Base-by-base conservation (phyloP, 768 basidiomycete species). In the Leccinum barrowsii region DNA sequence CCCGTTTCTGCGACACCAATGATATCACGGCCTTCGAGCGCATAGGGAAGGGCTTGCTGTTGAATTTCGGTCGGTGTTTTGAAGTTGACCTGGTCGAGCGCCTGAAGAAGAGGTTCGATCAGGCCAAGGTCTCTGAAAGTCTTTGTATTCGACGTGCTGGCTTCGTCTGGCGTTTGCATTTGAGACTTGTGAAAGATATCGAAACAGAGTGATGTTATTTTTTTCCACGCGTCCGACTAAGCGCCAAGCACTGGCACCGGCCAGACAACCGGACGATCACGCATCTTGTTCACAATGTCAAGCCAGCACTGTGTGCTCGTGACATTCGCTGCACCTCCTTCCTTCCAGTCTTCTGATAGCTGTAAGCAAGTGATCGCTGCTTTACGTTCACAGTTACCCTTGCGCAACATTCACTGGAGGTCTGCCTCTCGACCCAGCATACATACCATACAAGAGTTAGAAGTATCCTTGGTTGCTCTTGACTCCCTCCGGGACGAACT, bases 1-100 rank as follows among this genome's bases (percentile, higher is more conserved):
- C 97, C 97, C 10, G 97, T 99, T 63, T 92, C 87, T 32, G 97
- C 97, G n/a, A 99, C 89, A 19, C 97, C 97, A 58, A 99, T 98
- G 64, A 99, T 92, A 76, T 99, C 97, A 67, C 89, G 85, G 0
- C 94, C 95, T 71, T 90, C 80, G 6, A 99, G 76, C 19, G 95
- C 96, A 76, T 85, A 84, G 0, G 97, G 97, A 50, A 99, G 82
- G 35, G 82, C 81, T 67, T 93, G 85, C 2, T 78, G 76, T 73
- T 99, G 97, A 65, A 99, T 99, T 55, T 90, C 88, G 7, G 96
- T 96, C 1, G 97, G 96, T 46, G 80, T 78, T 61, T 82, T 94
- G 81, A 84, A 98, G 50, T 85, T 85, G 44, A 98, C 77, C 57
- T 87, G 85, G 47, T 85, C 80, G 48, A 98, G 84, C 5, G 95